These are phyloP conservation scores for Achaetomiella virescens DNA, from an alignment of 495 filamentous ascomycete genomes.

Conservation along the genomic window DNA sequence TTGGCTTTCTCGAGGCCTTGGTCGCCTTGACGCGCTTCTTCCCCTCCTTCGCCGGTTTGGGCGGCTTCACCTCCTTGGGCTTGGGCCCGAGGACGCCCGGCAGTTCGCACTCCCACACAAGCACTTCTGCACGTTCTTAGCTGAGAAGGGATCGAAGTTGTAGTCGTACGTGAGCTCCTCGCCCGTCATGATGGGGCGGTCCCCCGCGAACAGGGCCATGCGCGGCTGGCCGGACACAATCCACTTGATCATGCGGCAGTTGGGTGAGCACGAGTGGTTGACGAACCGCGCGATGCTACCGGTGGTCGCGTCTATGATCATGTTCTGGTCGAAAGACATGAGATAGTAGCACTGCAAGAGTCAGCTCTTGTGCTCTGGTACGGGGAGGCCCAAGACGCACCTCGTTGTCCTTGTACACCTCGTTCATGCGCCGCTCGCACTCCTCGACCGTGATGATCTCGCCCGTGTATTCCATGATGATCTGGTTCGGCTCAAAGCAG, in stretches of 20 bases:
- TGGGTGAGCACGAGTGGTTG: slow-evolving; percentile 96
- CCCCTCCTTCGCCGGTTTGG: slow-evolving; percentile 28
- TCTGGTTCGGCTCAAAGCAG: slow-evolving; percentile 80
- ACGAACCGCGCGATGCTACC: slow-evolving; percentile 96
- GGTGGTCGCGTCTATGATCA: slow-evolving; percentile 96
- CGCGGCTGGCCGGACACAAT: slow-evolving; percentile 90
- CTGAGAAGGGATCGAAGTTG: slow-evolving; percentile 89
- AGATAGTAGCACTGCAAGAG: slow-evolving; percentile 79
- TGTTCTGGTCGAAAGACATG: slow-evolving; percentile 96
- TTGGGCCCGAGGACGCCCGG: slow-evolving; percentile 73
- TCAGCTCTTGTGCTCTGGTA: slow-evolving; percentile 12
- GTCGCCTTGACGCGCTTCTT: slow-evolving; percentile 23
- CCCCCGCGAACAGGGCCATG: slow-evolving; percentile 95
- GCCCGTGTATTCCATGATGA: slow-evolving; percentile 96
- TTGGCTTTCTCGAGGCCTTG: neutral
- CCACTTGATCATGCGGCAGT: slow-evolving; percentile 96
- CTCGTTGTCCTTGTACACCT: slow-evolving; percentile 85
- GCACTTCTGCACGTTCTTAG: slow-evolving; percentile 77
- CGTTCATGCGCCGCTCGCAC: slow-evolving; percentile 86
- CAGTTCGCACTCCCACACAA: slow-evolving; percentile 72
- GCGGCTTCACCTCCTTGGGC: slow-evolving; percentile 51
- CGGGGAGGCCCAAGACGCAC: slow-evolving; percentile 43
- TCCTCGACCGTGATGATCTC: slow-evolving; percentile 95
- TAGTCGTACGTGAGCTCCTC: slow-evolving; percentile 99
- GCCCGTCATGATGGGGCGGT: slow-evolving; percentile 80